phyloP scores from a whole-genome alignment of 2,329 filamentous ascomycete genomes.

The Fusarium sp. region DNA sequence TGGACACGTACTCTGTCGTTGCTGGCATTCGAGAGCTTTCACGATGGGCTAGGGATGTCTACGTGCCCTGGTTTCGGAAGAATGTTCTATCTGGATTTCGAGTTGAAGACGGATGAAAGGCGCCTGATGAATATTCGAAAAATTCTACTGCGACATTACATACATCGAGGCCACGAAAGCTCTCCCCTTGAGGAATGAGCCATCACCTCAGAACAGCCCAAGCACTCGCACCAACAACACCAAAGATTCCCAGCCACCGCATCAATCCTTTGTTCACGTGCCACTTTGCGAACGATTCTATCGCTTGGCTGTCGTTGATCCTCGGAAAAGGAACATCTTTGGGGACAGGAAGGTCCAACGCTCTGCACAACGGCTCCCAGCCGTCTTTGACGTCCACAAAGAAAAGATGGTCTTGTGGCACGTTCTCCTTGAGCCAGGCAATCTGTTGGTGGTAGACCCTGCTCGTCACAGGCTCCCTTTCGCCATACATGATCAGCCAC shows the following conservation, averaged over 20 bases:
- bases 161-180: neutral
- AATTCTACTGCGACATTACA: neutral
- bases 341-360: conserved; percentile 32
- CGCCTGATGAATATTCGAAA: neutral
- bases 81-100: conserved; percentile 5
- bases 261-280: neutral
- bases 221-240: neutral
- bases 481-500: conserved; percentile 10
- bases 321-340: neutral
- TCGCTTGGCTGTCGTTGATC: neutral
- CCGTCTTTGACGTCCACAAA: conserved; percentile 45
- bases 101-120: neutral
- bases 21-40: conserved; percentile 29
- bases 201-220: neutral
- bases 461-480: conserved; percentile 3
- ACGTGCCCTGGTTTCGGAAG: conserved; percentile 30
- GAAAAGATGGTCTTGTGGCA: conserved; percentile 43
- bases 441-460: conserved; percentile 16
- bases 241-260: neutral
- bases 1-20: conserved; percentile 28
- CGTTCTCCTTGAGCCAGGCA: conserved; percentile 15
- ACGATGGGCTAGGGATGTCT: conserved; percentile 23
- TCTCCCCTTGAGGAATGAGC: neutral
- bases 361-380: conserved; percentile 50
- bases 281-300: neutral